Evolutionary conservation across 164 flowering plant genomes (phyloP).

Genomic region (Taxillus chinensis): DNA sequence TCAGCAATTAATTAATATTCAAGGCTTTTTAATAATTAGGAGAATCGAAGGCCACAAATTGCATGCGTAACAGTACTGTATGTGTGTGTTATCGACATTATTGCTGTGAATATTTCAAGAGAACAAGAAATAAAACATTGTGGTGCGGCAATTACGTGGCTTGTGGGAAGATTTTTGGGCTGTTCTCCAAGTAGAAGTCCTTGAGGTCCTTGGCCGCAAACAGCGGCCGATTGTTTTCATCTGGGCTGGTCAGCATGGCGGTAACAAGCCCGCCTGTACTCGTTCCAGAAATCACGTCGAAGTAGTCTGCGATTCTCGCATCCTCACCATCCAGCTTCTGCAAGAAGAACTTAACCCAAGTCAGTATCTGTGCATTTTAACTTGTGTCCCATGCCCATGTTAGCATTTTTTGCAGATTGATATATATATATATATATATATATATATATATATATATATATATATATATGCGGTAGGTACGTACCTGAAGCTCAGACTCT

Average conservation of each 20-base stretch:
- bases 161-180: conserved; percentile 4
- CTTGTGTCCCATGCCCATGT: too few relatives aligned
- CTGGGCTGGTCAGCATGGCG: not conserved
- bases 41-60: too few relatives aligned
- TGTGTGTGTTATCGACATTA: not conserved
- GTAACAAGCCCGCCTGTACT: conserved; percentile 3
- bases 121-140: too few relatives aligned
- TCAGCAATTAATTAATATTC: not conserved
- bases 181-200: conserved; percentile 1
- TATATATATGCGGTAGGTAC: too few relatives aligned
- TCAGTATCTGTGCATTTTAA: too few relatives aligned
- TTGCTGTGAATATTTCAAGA: too few relatives aligned
- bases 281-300: not conserved
- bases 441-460: too few relatives aligned
- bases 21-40: too few relatives aligned
- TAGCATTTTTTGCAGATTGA: too few relatives aligned
- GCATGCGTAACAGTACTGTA: too few relatives aligned
- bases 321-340: conserved; percentile 1
- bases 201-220: conserved; percentile 3
- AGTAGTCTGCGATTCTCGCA: not conserved
- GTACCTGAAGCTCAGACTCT: conserved; percentile 34
- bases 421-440: too few relatives aligned
- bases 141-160: not conserved
- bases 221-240: not conserved
- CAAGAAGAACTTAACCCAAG: conserved; percentile 7